Base-by-base conservation (phyloP, 2,329 filamentous ascomycete species). In the Penicillium sp. region DNA sequence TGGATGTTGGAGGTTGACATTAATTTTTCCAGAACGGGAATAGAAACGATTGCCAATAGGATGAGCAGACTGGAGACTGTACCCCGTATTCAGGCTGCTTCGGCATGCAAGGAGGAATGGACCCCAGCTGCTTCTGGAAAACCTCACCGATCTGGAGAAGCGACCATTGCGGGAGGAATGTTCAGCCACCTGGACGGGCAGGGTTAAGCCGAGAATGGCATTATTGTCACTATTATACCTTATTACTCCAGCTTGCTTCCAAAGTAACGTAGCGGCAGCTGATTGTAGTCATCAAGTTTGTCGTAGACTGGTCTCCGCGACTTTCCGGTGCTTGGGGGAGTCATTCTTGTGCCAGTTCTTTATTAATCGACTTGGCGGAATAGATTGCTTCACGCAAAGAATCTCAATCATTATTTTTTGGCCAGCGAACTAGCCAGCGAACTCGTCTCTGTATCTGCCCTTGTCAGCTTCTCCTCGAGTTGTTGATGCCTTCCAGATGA, bases 131-230 rank as follows among this genome's bases (percentile, higher is more conserved):
- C 35, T 58, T 56, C 51, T 58, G 50, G 62, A 51, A 56, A 56
- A 56, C 62, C 35, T 64, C 60, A 50, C 59, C 56, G 51, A 59
- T 48, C 57, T 59, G 49, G 49, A 54, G 44, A 38, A 53, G 41
- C 44, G 57, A 48, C 44, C 30, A 41, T 48, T 53, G 50, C 50
- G 30, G 41, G 15, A 26, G 17, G 49, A 50, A 58, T 46, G 54
- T 51, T 51, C 53, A 56, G 59, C 38, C 59, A 62, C 29, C 60
- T 23, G 35, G 29, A 26, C 54, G 26, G 26, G 26, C 35, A 41
- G 11, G 11, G 35, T 41, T 41, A 41, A 41, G 35, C 35, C 11
- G 35, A 41, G 35, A 41, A 41, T 41, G 35, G 35, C 23, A 50
- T 50, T 29, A 50, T 50, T 29, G 23, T 50, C 23, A 50, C 29